Evolutionary conservation across 257 asterid genomes (phyloP).

Genomic region (Fraxinus quadrangulata): DNA sequence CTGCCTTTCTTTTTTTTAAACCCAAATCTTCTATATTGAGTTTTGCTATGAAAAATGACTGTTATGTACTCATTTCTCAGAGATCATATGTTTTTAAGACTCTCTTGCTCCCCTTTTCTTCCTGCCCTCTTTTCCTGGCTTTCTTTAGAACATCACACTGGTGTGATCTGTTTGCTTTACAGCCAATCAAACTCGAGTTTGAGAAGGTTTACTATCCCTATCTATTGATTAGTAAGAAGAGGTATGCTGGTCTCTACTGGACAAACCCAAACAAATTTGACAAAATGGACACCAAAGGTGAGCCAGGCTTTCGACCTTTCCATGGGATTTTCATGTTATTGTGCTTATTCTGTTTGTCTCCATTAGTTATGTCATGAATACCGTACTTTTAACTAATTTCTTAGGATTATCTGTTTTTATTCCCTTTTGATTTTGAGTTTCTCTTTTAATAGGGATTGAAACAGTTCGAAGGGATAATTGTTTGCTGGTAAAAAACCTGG

Average conservation of each 20-base stretch:
- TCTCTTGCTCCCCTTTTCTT: not conserved
- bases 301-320: constrained; percentile 27
- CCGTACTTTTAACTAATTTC: not conserved
- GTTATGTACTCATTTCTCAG: constrained; percentile 3
- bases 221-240: constrained; percentile 93
- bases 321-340: constrained; percentile 24
- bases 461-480: constrained; percentile 98
- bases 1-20: not conserved
- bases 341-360: constrained; percentile 2
- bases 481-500: constrained; percentile 88
- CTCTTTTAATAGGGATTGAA: constrained; percentile 72
- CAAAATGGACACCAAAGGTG: constrained; percentile 99
- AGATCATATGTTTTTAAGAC: not conserved
- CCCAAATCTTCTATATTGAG: constrained; percentile 2
- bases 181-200: constrained; percentile 96
- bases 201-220: constrained; percentile 97
- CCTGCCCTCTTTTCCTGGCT: constrained; percentile 6
- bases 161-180: constrained; percentile 29
- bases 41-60: constrained; percentile 7
- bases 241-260: constrained; percentile 99
- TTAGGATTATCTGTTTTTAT: constrained; percentile 3
- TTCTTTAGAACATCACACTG: constrained; percentile 17
- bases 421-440: constrained; percentile 16
- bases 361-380: constrained; percentile 1
- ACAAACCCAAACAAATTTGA: constrained; percentile 90